These are phyloP conservation scores for Amaranthus palmeri DNA, from an alignment of 148 eudicot genomes.

Conservation along the genomic window DNA sequence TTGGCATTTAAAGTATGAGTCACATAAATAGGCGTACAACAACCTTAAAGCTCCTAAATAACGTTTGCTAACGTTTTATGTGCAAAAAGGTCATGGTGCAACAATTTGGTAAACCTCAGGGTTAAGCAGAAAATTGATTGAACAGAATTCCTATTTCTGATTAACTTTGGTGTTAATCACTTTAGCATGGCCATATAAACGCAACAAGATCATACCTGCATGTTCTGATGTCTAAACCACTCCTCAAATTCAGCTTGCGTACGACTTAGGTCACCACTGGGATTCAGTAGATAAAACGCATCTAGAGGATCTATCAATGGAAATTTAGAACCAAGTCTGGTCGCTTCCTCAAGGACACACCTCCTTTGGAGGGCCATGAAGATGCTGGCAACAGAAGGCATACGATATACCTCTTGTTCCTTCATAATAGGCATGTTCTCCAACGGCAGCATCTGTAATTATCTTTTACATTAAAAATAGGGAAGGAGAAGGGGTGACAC, in stretches of 20 bases:
- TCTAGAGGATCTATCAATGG: slow-evolving; percentile 89
- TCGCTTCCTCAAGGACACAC: slow-evolving; percentile 33
- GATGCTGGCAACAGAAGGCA: slow-evolving; percentile 84
- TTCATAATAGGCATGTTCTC: slow-evolving; percentile 81
- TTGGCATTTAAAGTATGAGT: no score
- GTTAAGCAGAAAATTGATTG: neutral
- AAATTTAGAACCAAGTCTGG: slow-evolving; percentile 29
- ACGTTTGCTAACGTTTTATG: no score
- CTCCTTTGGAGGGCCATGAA: slow-evolving; percentile 51
- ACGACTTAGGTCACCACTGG: slow-evolving; percentile 77
- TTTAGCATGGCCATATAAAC: neutral
- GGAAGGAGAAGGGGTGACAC: neutral
- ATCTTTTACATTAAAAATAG: neutral
- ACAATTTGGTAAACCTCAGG: no score
- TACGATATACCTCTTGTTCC: slow-evolving; percentile 83
- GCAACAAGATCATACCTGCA: slow-evolving; percentile 48
- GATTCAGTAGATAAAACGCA: slow-evolving; percentile 88
- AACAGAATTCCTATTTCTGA: neutral
- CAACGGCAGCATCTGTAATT: slow-evolving; percentile 89
- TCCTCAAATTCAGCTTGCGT: slow-evolving; percentile 78
- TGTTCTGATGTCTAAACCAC: slow-evolving; percentile 69
- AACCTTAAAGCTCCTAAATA: no score
- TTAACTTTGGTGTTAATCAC: neutral
- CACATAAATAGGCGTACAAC: no score
- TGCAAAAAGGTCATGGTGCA: no score